Evolutionary conservation across 1,139 yeast genomes (phyloP), one percentile per base, ranked within the genome.

Genomic region (Fermentozyma sake): DNA sequence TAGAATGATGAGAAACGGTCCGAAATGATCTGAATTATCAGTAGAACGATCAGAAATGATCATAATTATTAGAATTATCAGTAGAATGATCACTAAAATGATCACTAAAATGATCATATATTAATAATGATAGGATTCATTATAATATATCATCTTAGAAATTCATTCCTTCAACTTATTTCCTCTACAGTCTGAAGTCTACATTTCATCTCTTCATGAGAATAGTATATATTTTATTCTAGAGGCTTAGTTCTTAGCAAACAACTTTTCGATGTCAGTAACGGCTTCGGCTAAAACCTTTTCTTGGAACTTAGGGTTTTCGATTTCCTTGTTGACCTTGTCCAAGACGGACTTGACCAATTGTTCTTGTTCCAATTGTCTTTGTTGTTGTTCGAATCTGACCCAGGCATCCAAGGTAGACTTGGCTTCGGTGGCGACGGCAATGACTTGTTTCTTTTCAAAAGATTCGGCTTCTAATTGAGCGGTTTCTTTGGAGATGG

Each of bases 381-480:
- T 91, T 51, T 89, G 93, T 58, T 86, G 89, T 47, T 86, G 82
- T 73, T 91, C 98, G 65, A 84, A 86, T 79, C 97, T 86, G 50
- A 87, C 97, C 98, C 98, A 91, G 19, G 97, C 86, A 68, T 91
- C 98, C 58, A 91, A 79, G 37, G 91, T 95, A 35, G 94, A 68
- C 72, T 83, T 87, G 54, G 97, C 97, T 72, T 87, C 96, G 38
- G 68, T 50, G 37, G 94, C 91, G 48, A 86, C 76, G 41, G 81
- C 91, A 45, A 85, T 86, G 58, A 79, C 67, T 72, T 91, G 98
- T 73, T 87, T 83, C 60, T 84, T 76, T 66, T 82, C 95, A 52
- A 89, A 91, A 29, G 91, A 78, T 65, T 86, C 76, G 41, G 96
- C 94, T 75, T 91, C 98, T 52, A 87, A 76, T 68, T 84, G 76